Conservation (phyloP, 768 basidiomycete species). For the Macrolepiota albuminosa region DNA sequence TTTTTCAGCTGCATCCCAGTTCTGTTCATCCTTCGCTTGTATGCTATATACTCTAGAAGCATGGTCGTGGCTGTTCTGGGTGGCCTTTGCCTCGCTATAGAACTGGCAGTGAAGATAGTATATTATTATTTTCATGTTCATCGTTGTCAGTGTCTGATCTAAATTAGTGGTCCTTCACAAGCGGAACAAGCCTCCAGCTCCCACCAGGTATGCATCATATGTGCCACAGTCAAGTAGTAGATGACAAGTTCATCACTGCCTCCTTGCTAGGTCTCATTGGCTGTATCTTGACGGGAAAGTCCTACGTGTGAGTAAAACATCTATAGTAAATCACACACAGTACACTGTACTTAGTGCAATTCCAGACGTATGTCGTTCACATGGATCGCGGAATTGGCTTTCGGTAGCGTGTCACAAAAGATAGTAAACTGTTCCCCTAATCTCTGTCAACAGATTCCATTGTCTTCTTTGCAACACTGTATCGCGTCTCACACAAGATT, state of each 20-base stretch:
- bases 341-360: not conserved
- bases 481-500: not conserved
- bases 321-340: not conserved
- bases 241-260: not conserved
- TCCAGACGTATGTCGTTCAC: conserved; percentile 29
- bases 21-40: conserved; percentile 9
- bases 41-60: conserved; percentile 26
- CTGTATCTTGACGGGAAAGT: conserved; percentile 25
- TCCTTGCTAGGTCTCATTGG: conserved; percentile 26
- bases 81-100: conserved; percentile 16
- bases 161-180: conserved; percentile 24
- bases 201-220: conserved; percentile 1
- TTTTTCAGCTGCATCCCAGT: not conserved
- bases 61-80: conserved; percentile 15
- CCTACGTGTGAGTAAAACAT: not conserved
- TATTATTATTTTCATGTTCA: conserved; percentile 4
- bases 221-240: not conserved
- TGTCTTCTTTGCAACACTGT: conserved; percentile 10
- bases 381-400: conserved; percentile 32
- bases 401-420: conserved; percentile 15
- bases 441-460: conserved; percentile 20
- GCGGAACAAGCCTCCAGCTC: conserved; percentile 20
- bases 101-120: conserved; percentile 31
- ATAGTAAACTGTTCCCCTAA: not conserved
- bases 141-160: not conserved